A percentile compares a stretch with the other conserved stretches of the same genome.
These are phyloP conservation scores for Eucalyptus leucophloia DNA, from an alignment of 345 rosid genomes.

Conservation along the genomic window DNA sequence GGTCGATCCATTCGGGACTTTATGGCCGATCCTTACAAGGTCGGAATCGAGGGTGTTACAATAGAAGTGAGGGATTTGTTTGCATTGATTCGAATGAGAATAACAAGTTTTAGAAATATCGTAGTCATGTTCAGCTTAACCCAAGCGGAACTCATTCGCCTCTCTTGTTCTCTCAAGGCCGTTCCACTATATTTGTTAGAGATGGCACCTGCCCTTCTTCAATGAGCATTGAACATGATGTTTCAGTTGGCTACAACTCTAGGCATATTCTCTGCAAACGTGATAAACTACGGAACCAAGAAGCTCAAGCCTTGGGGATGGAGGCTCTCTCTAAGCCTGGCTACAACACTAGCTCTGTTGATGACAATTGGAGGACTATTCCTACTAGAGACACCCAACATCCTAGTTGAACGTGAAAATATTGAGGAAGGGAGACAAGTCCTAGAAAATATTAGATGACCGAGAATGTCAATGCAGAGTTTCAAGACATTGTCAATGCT, in stretches of 20 bases:
- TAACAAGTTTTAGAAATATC: neutral
- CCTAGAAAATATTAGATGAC: slow-evolving; percentile 75
- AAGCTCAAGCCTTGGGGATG: slow-evolving; percentile 84
- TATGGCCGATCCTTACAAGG: too few species aligned
- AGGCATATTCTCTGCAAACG: slow-evolving; percentile 79
- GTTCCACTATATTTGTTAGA: slow-evolving; percentile 83
- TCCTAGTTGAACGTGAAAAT: slow-evolving; percentile 57
- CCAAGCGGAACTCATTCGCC: neutral
- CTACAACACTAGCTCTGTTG: slow-evolving; percentile 64
- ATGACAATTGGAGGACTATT: slow-evolving; percentile 73
- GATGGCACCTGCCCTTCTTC: slow-evolving; percentile 88
- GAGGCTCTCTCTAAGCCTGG: slow-evolving; percentile 91
- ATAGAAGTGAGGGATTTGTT: neutral
- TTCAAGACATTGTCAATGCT: slow-evolving; percentile 73
- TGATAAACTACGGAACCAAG: slow-evolving; percentile 85
- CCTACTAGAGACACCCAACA: slow-evolving; percentile 83
- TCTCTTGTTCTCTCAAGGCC: slow-evolving; percentile 21
- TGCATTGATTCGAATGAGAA: neutral
- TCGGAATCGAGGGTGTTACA: too few species aligned
- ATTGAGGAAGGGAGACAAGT: slow-evolving; percentile 48
- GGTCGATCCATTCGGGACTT: too few species aligned
- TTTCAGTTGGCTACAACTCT: slow-evolving; percentile 86
- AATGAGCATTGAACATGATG: slow-evolving; percentile 87
- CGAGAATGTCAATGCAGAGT: slow-evolving; percentile 50
- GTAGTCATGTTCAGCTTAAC: neutral